Percentiles rank a stretch among this genome's conserved stretches.
Evolutionary conservation across 371 early-diverging fungal species (phyloP).

Genomic region (Mortierella polycephala): DNA sequence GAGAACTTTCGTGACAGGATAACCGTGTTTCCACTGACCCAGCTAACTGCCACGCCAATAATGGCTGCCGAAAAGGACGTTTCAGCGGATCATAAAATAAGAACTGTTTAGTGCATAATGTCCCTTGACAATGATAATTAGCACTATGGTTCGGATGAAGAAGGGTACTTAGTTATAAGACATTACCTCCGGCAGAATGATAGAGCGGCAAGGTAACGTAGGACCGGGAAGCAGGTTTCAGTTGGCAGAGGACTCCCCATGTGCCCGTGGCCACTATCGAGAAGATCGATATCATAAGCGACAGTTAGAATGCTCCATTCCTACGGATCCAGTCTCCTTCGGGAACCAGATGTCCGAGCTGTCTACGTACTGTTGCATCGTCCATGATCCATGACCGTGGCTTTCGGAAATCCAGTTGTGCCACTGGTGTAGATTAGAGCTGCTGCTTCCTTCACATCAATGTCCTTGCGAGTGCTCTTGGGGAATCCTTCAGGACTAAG

Average conservation of each 20-base stretch:
- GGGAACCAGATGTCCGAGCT: neutral
- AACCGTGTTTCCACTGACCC: slow-evolving; percentile 26
- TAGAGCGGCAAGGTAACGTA: slow-evolving; percentile 42
- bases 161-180: neutral
- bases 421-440: slow-evolving; percentile 47
- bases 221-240: slow-evolving; percentile 20
- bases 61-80: slow-evolving; percentile 15
- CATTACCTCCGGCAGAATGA: slow-evolving; percentile 44
- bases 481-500: slow-evolving; percentile 22
- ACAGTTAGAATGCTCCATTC: no score
- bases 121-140: neutral
- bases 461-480: slow-evolving; percentile 13
- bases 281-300: neutral
- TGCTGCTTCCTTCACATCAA: slow-evolving; percentile 21
- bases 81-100: neutral
- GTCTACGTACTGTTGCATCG: slow-evolving; percentile 30
- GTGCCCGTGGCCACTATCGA: slow-evolving; percentile 17
- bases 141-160: no score
- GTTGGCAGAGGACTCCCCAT: slow-evolving; percentile 8
- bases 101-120: neutral
- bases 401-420: slow-evolving; percentile 46
- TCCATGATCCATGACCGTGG: slow-evolving; percentile 51
- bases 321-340: neutral
- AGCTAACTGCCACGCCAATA: slow-evolving; percentile 41
- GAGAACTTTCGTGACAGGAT: slow-evolving; percentile 51